Base-by-base conservation (phyloP, 1,284 basidiomycete genomes). In the Ganoderma lucidum region DNA sequence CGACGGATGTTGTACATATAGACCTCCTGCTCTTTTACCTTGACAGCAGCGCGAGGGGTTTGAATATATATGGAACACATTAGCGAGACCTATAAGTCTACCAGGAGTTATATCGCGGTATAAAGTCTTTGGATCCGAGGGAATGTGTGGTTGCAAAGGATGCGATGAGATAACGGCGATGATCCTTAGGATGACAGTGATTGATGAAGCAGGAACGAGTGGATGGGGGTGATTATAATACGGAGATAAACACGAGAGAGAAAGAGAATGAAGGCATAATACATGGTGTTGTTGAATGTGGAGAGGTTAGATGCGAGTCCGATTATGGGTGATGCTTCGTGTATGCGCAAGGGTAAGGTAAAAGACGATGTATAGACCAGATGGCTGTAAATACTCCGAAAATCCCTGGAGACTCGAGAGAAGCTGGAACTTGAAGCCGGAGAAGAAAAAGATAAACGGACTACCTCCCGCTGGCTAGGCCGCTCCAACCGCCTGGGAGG, bases 401-500 rank as follows among this genome's bases (percentile, higher is more conserved):
- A 37, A 28, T 44, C 39, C 64, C 64, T 10, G 42, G 63, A 55
- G 60, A 55, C 64, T 10, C 30, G 63, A 55, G 60, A 55, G 41
- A 42, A 28, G 17, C 10, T 35, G 41, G 37, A 19, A 41, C 4
- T 44, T 12, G 48, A 9, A 41, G 12, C 53, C 37, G n/a, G 44
- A 53, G 12, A 37, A 41, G 44, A 39, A 32, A 39, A 4, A 19
- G 19, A 30, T 3, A 17, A 62, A 14, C 32, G 62, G 71, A 73
- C 64, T 70, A 71, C 41, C 75, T 65, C 55, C 66, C 56, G 56
- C 70, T 64, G 64, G 66, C 64, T n/a, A 71, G 28, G 48, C 65
- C 64, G 8, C 67, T 70, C 78, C 78, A 80, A 3, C 71, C 69
- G 17, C 74, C 74, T 6, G 78, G 78, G 10, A 79, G 65, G 12